Evolutionary conservation across 495 filamentous ascomycete species (phyloP).

Genomic region (Umbilicaria muhlenbergii): DNA sequence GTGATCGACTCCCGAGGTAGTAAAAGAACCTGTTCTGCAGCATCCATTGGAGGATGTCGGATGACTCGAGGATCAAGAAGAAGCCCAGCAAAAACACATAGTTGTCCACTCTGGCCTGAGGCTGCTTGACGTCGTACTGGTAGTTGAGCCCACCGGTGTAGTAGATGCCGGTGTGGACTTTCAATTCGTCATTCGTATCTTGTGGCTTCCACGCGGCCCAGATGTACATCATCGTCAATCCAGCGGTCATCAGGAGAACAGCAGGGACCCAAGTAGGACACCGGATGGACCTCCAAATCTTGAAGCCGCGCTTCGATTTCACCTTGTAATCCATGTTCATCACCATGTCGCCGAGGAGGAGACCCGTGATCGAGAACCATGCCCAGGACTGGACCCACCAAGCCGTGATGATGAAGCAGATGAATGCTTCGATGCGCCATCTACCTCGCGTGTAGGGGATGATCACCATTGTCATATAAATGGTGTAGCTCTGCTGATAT

Average conservation of each 20-base stretch:
- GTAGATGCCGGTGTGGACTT: conserved; percentile 21
- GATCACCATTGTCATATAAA: conserved; percentile 23
- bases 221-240: conserved; percentile 19
- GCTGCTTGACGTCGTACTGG: conserved; percentile 9
- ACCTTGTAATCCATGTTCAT: conserved; percentile 19
- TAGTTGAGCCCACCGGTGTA: conserved; percentile 12
- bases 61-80: conserved; percentile 17
- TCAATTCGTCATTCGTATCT: conserved; percentile 13
- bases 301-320: conserved; percentile 11
- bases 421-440: conserved; percentile 18
- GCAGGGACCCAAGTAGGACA: conserved; percentile 13
- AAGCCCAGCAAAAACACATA: conserved; percentile 20
- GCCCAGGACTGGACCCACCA: conserved; percentile 26
- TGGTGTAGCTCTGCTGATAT: conserved; percentile 22
- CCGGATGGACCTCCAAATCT: not conserved
- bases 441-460: conserved; percentile 18
- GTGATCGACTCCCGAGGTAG: conserved; percentile 16
- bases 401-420: conserved; percentile 19
- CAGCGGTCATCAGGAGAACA: conserved; percentile 11
- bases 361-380: conserved; percentile 20
- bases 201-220: conserved; percentile 19
- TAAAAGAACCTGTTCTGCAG: conserved; percentile 11
- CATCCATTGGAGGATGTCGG: conserved; percentile 13
- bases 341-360: conserved; percentile 20
- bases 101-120: conserved; percentile 19